Percentiles rank a stretch among this genome's conserved stretches.
Conservation (phyloP, 2,329 filamentous ascomycete genomes). For the Monilinia fructicola region DNA sequence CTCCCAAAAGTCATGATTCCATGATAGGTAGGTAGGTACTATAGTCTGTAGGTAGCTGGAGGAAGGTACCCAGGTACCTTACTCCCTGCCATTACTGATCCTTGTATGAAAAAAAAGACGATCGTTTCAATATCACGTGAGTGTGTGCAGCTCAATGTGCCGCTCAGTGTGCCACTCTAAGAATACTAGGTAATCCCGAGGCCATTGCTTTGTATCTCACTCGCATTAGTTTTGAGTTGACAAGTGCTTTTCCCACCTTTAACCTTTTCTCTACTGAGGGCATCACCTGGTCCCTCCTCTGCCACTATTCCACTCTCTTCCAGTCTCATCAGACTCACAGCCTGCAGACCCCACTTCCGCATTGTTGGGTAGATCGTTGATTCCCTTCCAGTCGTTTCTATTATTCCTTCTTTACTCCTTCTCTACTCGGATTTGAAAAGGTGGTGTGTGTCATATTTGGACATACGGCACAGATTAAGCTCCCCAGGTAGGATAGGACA, state of each 20-base stretch:
- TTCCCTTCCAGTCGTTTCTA: constrained; percentile 21
- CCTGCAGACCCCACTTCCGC: constrained; percentile 13
- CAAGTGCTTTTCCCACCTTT: background rate
- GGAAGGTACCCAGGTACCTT: too few relatives aligned
- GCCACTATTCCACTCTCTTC: background rate
- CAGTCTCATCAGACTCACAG: background rate
- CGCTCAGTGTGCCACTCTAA: background rate
- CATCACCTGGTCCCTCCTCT: background rate
- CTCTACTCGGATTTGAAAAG: constrained; percentile 8
- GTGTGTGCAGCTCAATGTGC: too few relatives aligned
- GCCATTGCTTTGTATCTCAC: background rate
- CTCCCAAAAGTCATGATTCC: background rate
- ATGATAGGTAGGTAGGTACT: background rate
- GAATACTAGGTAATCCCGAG: too few relatives aligned
- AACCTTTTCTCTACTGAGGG: background rate
- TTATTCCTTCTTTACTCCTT: constrained; percentile 9
- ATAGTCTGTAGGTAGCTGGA: too few relatives aligned
- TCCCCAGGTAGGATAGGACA: too few relatives aligned
- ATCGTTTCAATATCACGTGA: too few relatives aligned
- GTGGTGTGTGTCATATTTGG: constrained; percentile 14
- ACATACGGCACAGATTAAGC: background rate
- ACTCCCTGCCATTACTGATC: background rate
- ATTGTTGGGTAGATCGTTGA: constrained; percentile 15
- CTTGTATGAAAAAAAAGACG: background rate
- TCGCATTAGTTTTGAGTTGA: background rate